Percentiles rank a stretch among this genome's conserved stretches.
Conservation (phyloP, 768 basidiomycete genomes). For the Fistulinella prunicolor region DNA sequence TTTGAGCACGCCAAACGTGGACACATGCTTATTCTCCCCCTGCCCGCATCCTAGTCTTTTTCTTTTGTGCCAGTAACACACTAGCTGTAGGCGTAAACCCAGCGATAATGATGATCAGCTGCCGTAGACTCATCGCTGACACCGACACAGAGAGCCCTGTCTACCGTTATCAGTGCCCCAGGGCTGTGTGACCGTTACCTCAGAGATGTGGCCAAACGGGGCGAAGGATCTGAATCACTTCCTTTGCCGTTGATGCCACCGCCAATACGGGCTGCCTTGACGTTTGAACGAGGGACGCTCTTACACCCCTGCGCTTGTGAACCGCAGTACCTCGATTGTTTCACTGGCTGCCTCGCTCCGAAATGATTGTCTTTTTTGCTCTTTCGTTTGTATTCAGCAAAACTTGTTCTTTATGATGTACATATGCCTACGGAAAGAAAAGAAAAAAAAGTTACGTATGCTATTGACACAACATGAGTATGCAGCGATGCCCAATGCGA, state of each 20-base stretch:
- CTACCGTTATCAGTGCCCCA: constrained; percentile 10
- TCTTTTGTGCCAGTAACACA: no score
- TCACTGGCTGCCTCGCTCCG: neutral
- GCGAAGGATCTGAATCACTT: neutral
- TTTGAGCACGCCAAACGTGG: constrained; percentile 25
- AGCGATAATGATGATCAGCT: constrained; percentile 6
- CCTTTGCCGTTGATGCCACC: neutral
- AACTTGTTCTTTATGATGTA: constrained; percentile 32
- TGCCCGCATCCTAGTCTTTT: neutral
- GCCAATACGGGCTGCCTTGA: constrained; percentile 2
- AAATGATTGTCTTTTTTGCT: neutral
- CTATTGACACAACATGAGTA: constrained; percentile 39
- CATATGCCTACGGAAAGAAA: constrained; percentile 32
- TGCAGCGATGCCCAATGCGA: constrained; percentile 29
- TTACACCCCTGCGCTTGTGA: no score
- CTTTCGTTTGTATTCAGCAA: constrained; percentile 25
- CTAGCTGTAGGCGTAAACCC: neutral
- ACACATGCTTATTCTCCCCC: neutral
- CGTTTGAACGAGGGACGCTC: neutral
- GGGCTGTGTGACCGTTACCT: constrained; percentile 16
- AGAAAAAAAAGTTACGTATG: constrained; percentile 20
- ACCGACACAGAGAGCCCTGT: neutral
- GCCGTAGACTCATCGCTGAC: neutral
- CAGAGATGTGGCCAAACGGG: constrained; percentile 5
- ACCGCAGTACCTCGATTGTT: neutral